Evolutionary conservation across 73 alveolate species (phyloP), one percentile per base, ranked within the genome.

Genomic region (Urostyla sp.): DNA sequence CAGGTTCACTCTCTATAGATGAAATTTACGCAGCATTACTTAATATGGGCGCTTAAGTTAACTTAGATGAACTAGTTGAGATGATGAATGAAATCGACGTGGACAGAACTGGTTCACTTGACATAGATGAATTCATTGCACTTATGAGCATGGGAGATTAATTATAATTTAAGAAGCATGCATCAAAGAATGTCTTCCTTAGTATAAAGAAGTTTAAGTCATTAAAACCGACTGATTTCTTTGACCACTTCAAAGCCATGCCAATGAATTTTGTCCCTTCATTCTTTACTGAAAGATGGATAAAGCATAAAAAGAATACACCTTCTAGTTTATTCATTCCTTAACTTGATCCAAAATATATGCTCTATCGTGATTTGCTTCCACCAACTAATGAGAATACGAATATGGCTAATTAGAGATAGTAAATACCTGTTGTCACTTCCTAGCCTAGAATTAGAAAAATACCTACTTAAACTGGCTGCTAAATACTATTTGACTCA

Each of bases 111-210:
- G 93, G 93, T 16, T 15, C 63, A 1, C 57, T 85, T 10, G 93
- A 85, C 34, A 76, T 85, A 16, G 93, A 85, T 53, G 93, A 85
- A 40, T 85, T 85, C 50, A 76, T 75, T 32, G 93, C 93, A 7
- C 69, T 85, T 20, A 85, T 85, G 93, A 85, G 83, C 27, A 36
- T 76, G 46, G 85, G 87, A 0, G 81, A 61, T 31, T 79, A 76
- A 8, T 16, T 55, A 38, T 60, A 55, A 28, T 69, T 85, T 27
- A 75, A 80, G 36, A 34, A 35, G 35, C 67, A 73, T 0, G 13
- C 30, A 16, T n/a, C 72, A 54, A 67, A 52, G 51, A 57, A 36
- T 58, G 63, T 89, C 13, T 43, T 76, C 15, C 75, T 85, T 56
- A 85, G 61, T 23, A 85, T 85, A 49, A 75, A 66, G 59, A 58